Conservation (phyloP, 1,284 basidiomycete species). For the Chondrostereum purpureum region DNA sequence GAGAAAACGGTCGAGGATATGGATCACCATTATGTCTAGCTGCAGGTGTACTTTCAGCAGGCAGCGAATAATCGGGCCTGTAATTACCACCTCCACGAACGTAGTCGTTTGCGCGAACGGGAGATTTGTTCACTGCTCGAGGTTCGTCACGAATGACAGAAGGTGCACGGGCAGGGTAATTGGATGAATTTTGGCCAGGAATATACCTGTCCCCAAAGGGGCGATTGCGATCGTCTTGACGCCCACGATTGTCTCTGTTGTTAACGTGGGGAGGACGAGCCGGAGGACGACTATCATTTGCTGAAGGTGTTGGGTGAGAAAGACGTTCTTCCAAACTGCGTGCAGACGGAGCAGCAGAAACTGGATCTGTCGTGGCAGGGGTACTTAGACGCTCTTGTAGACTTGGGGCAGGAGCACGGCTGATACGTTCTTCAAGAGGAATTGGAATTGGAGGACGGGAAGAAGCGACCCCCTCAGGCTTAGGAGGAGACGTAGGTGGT, state of each 20-base stretch:
- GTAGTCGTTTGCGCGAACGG: background rate
- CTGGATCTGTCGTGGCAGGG: background rate
- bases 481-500: background rate
- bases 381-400: constrained; percentile 2
- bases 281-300: background rate
- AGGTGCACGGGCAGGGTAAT: background rate
- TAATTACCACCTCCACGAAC: background rate
- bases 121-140: background rate
- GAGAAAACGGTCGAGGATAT: background rate
- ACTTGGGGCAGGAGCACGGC: background rate
- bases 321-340: background rate
- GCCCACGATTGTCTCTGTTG: background rate
- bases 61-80: background rate
- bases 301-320: background rate
- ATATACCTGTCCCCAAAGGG: background rate
- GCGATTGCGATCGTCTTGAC: background rate
- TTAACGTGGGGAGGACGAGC: background rate
- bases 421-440: constrained; percentile 2
- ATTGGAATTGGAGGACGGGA: too few relatives aligned
- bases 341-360: background rate
- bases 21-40: background rate
- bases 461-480: background rate
- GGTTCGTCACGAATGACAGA: background rate
- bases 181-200: background rate
- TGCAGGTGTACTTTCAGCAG: background rate